These are phyloP conservation scores for Epichloe gansuensis DNA, from an alignment of 2,329 filamentous ascomycete species.

Conservation along the genomic window DNA sequence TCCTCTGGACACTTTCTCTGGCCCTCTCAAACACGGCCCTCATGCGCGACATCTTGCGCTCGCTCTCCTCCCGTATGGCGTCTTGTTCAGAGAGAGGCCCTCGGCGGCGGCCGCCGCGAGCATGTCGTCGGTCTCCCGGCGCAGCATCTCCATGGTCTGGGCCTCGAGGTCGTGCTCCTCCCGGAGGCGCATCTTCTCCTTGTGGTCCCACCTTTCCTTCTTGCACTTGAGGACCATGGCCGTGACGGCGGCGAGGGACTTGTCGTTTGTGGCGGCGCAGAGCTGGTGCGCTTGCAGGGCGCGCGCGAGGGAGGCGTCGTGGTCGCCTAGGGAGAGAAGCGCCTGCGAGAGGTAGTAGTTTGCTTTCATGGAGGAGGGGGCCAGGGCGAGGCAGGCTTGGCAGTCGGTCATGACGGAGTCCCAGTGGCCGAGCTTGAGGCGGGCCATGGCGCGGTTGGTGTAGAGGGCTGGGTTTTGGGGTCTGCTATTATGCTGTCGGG, in stretches of 20 bases:
- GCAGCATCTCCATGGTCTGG: slow-evolving; percentile 44
- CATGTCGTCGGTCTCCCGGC: slow-evolving; percentile 31
- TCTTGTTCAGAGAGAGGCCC: slow-evolving; percentile 35
- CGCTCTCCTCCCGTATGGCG: slow-evolving; percentile 36
- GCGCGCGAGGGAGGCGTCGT: slow-evolving; percentile 58
- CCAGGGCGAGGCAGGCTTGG: slow-evolving; percentile 57
- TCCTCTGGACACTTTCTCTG: slow-evolving; percentile 29
- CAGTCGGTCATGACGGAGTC: slow-evolving; percentile 69
- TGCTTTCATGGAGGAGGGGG: slow-evolving; percentile 61
- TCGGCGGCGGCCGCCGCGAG: slow-evolving; percentile 22
- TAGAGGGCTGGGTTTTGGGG: slow-evolving; percentile 66
- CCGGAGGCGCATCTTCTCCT: slow-evolving; percentile 49
- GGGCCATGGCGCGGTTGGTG: slow-evolving; percentile 78
- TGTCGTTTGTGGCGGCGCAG: slow-evolving; percentile 51
- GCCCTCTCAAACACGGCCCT: slow-evolving; percentile 40
- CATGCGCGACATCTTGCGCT: slow-evolving; percentile 32
- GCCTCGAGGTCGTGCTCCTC: slow-evolving; percentile 45
- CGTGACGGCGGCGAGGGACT: slow-evolving; percentile 59
- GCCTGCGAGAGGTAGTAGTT: slow-evolving; percentile 76
- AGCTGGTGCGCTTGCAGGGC: slow-evolving; percentile 62
- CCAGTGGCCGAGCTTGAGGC: slow-evolving; percentile 63
- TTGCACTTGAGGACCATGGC: slow-evolving; percentile 67
- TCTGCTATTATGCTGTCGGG: slow-evolving; percentile 59
- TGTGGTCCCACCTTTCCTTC: slow-evolving; percentile 72
- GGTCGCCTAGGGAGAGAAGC: slow-evolving; percentile 52